Percentiles rank a stretch among this genome's conserved stretches.
phyloP scores from a whole-genome alignment of 371 early-diverging fungal genomes.

The Syncephalastrum contaminatum region DNA sequence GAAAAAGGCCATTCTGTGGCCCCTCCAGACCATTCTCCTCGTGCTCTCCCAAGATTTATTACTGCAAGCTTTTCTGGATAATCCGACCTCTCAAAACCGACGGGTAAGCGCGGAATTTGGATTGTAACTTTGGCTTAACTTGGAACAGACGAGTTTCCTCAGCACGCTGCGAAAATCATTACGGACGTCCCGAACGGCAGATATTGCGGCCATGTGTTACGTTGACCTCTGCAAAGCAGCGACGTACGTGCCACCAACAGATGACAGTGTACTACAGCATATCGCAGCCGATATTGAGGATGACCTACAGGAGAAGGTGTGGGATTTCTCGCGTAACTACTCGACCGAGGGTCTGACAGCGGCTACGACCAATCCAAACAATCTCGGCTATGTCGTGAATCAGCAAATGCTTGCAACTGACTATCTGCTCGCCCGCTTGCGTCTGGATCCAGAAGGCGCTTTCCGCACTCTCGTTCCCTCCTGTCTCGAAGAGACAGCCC shows the following conservation, averaged over 20 bases:
- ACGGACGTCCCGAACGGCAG: slow-evolving; percentile 57
- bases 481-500: slow-evolving; percentile 62
- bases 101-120: slow-evolving; percentile 20
- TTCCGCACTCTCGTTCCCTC: slow-evolving; percentile 61
- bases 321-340: slow-evolving; percentile 55
- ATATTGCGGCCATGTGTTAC: slow-evolving; percentile 73
- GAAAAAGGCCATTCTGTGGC: slow-evolving; percentile 76
- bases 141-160: slow-evolving; percentile 57
- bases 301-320: slow-evolving; percentile 72
- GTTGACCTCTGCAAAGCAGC: slow-evolving; percentile 80
- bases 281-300: slow-evolving; percentile 73
- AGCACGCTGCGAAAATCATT: slow-evolving; percentile 65
- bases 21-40: slow-evolving; percentile 74
- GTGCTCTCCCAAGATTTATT: slow-evolving; percentile 76
- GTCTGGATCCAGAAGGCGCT: slow-evolving; percentile 63
- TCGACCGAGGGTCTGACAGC: slow-evolving; percentile 27
- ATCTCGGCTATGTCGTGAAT: slow-evolving; percentile 49
- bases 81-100: slow-evolving; percentile 33
- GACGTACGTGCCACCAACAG: slow-evolving; percentile 65
- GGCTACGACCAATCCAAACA: slow-evolving; percentile 42
- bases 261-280: slow-evolving; percentile 61
- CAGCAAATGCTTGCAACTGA: slow-evolving; percentile 59
- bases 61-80: slow-evolving; percentile 46
- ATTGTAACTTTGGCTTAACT: neutral
- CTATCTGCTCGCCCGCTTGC: slow-evolving; percentile 70